Conservation (phyloP, 2,329 filamentous ascomycete species). For the Arthroderma sp. region DNA sequence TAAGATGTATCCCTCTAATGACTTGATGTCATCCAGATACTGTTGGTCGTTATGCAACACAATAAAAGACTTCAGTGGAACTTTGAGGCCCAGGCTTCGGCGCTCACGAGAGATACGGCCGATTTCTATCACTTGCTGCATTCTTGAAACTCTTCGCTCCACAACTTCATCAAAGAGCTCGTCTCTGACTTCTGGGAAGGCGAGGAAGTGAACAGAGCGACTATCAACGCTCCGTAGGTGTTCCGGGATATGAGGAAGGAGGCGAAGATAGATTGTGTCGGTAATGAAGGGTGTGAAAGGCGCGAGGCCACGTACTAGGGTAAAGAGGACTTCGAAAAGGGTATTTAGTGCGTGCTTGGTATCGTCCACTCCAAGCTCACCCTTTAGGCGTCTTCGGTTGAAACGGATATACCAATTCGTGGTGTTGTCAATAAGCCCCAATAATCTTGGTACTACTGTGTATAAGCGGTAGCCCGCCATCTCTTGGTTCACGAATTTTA, state of each 20-base stretch:
- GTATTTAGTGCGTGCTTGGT: slow-evolving; percentile 86
- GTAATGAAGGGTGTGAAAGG: slow-evolving; percentile 94
- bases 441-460: slow-evolving; percentile 76
- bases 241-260: slow-evolving; percentile 69
- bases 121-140: slow-evolving; percentile 94
- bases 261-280: slow-evolving; percentile 79
- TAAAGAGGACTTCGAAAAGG: slow-evolving; percentile 85
- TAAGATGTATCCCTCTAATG: slow-evolving; percentile 72
- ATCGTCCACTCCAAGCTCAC: slow-evolving; percentile 72
- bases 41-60: slow-evolving; percentile 74
- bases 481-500: slow-evolving; percentile 84
- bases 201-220: slow-evolving; percentile 81
- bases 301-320: slow-evolving; percentile 72
- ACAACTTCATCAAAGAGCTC: slow-evolving; percentile 79
- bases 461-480: slow-evolving; percentile 75
- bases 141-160: slow-evolving; percentile 72
- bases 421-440: slow-evolving; percentile 77
- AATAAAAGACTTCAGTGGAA: slow-evolving; percentile 74
- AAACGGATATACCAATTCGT: slow-evolving; percentile 99
- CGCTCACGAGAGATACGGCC: slow-evolving; percentile 76
- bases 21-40: slow-evolving; percentile 76
- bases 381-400: slow-evolving; percentile 83
- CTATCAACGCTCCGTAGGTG: slow-evolving; percentile 55
- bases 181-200: slow-evolving; percentile 75
- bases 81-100: slow-evolving; percentile 73